Evolutionary conservation across 2,329 filamentous ascomycete species (phyloP).

Genomic region (Fusarium multiceps): DNA sequence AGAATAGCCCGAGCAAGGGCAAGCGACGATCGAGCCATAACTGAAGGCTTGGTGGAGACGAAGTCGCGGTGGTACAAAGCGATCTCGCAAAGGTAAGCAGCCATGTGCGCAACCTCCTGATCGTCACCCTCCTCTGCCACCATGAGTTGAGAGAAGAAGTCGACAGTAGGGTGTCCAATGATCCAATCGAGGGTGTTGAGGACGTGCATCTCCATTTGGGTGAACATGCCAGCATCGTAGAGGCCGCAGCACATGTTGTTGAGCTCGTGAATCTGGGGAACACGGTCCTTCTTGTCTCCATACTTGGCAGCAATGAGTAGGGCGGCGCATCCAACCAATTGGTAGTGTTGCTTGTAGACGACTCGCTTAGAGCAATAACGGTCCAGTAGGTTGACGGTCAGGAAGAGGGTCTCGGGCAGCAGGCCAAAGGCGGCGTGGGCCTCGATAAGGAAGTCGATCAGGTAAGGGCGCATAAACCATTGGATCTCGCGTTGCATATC

Average conservation of each 20-base stretch:
- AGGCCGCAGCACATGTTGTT: conserved; percentile 99
- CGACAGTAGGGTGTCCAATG: conserved; percentile 94
- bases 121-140: conserved; percentile 83
- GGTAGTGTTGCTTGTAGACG: conserved; percentile 99
- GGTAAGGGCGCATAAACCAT: conserved; percentile 99
- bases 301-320: conserved; percentile 98
- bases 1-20: conserved; percentile 89
- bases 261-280: conserved; percentile 96
- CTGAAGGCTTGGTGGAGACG: conserved; percentile 89
- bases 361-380: conserved; percentile 97
- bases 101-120: conserved; percentile 92
- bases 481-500: conserved; percentile 99
- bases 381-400: conserved; percentile 95
- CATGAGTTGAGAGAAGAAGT: conserved; percentile 91
- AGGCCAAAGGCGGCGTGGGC: conserved; percentile 95
- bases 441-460: conserved; percentile 98
- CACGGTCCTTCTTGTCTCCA: conserved; percentile 96
- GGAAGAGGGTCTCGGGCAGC: conserved; percentile 92
- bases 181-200: conserved; percentile 97
- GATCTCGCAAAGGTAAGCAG: conserved; percentile 93
- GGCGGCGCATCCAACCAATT: conserved; percentile 94
- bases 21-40: conserved; percentile 88
- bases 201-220: conserved; percentile 99
- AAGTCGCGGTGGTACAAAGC: conserved; percentile 97
- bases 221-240: conserved; percentile 99